Evolutionary conservation across 345 rosid genomes (phyloP), one percentile per base, ranked within the genome.

Genomic region (Rhizophora apiculata): DNA sequence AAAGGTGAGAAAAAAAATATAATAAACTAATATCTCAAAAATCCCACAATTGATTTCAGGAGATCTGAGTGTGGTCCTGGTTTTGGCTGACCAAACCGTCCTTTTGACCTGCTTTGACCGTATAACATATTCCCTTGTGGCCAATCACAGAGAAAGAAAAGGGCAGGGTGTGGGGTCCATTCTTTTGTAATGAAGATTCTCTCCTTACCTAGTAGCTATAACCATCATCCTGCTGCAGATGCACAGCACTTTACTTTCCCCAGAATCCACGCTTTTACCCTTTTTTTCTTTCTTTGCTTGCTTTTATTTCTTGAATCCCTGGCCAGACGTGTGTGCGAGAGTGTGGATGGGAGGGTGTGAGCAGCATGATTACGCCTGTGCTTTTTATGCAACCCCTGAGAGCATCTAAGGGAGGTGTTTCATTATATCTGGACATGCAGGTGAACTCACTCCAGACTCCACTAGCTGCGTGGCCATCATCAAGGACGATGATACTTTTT

Each of bases 81-180:
- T 10, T 1, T 32, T 20, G 54, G 31, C 77, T 60, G 67, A 65
- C 13, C 65, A 51, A 49, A 6, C 20, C 58, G 69, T 68, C 61
- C 70, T 74, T 77, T 81, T 73, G 87, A 81, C 85, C 75, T 52
- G 59, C 63, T 81, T 81, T 81, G 71, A 77, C 78, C 68, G 74
- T 62, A 52, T 29, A 62, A 24, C 67, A 72, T 77, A 79, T 81
- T 77, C 80, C 51, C 74, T 34, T 55, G 0, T 63, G 26, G 10
- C 85, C 83, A 77, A 79, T 83, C 54, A 72, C 46, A 57, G 31
- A 61, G 26, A 64, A 11, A 39, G 59, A 52, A 54, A 22, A 70
- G 63, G 31, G 37, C 37, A 55, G 8, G 15, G 49, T 26, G 63
- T 20, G 79, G 66, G 82, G 75, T 69, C 81, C 81, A 69, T 1